These are phyloP conservation scores for Penstemon barbatus DNA, from an alignment of 257 asterid species.

Conservation along the genomic window DNA sequence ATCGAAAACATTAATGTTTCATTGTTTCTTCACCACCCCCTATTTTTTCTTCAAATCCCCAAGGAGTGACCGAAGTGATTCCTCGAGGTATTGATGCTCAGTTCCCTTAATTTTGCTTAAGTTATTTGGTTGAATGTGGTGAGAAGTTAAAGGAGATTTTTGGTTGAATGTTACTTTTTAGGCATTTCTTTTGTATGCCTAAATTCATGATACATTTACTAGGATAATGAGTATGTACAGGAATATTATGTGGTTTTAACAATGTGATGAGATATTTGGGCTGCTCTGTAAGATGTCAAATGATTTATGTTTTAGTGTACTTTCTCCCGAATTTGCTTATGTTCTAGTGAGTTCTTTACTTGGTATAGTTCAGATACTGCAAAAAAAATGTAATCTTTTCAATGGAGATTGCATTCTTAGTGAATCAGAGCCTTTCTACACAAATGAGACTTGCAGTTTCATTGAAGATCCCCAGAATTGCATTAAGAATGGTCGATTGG, in stretches of 20 bases:
- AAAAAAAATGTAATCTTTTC: constrained; percentile 54
- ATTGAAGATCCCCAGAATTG: constrained; percentile 74
- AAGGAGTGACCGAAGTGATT: constrained; percentile 28
- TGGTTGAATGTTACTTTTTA: neutral
- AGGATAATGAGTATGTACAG: no score
- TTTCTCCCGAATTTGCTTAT: neutral
- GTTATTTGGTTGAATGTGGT: neutral
- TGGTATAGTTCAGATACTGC: constrained; percentile 3
- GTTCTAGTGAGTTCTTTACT: neutral
- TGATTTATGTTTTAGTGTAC: constrained; percentile 1
- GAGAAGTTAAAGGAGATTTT: neutral
- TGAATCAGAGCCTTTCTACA: constrained; percentile 59
- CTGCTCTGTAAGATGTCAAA: neutral
- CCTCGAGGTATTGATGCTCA: constrained; percentile 4
- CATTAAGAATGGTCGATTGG: constrained; percentile 71
- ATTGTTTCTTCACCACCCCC: constrained; percentile 27
- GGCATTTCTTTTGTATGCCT: no score
- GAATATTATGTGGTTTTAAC: no score
- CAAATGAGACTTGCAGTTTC: constrained; percentile 58
- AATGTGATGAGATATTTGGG: no score
- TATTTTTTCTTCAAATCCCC: constrained; percentile 26
- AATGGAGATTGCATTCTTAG: constrained; percentile 75
- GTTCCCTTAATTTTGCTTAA: neutral
- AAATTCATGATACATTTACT: no score
- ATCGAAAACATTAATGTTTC: constrained; percentile 18